Percentiles rank a stretch among this genome's conserved stretches.
Evolutionary conservation across 805 yeast genomes (phyloP).

Genomic region (Candida tammaniensis): DNA sequence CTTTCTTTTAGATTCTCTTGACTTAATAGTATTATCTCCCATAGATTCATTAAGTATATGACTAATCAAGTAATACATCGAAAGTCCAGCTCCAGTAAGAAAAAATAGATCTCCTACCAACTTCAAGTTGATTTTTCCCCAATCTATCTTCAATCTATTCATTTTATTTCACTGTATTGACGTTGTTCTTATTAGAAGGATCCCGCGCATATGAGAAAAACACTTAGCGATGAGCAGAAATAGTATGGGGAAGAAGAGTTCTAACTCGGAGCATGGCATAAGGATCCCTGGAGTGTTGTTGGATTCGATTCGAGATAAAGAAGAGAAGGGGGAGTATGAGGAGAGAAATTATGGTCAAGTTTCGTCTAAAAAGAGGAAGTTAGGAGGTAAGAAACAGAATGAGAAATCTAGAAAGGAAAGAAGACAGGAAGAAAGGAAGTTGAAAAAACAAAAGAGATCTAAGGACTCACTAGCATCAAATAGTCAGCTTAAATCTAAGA

Average conservation of each 20-base stretch:
- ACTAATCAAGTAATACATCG: constrained; percentile 61
- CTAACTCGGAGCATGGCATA: constrained; percentile 36
- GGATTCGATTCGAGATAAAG: constrained; percentile 45
- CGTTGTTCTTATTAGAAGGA: no score
- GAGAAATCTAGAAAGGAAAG: constrained; percentile 30
- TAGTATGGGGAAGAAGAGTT: constrained; percentile 4
- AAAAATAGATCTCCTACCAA: constrained; percentile 41
- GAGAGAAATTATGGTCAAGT: constrained; percentile 14
- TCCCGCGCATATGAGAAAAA: neutral
- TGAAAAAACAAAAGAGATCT: constrained; percentile 29
- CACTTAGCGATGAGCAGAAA: constrained; percentile 4
- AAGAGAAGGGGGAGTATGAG: constrained; percentile 44
- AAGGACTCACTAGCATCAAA: no score
- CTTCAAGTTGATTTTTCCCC: constrained; percentile 39
- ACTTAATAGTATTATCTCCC: constrained; percentile 31
- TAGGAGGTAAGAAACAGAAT: no score
- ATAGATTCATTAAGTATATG: constrained; percentile 34
- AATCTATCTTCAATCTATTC: constrained; percentile 33
- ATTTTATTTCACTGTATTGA: constrained; percentile 15
- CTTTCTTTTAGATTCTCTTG: constrained; percentile 63
- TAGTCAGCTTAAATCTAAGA: neutral
- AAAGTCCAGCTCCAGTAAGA: constrained; percentile 60
- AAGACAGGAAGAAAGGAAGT: constrained; percentile 31
- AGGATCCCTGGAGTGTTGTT: constrained; percentile 53
- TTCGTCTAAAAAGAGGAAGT: constrained; percentile 6